A percentile compares a stretch with the other conserved stretches of the same genome.
Evolutionary conservation across 2,329 filamentous ascomycete genomes (phyloP).

Genomic region (Trichoderma semiorbis): DNA sequence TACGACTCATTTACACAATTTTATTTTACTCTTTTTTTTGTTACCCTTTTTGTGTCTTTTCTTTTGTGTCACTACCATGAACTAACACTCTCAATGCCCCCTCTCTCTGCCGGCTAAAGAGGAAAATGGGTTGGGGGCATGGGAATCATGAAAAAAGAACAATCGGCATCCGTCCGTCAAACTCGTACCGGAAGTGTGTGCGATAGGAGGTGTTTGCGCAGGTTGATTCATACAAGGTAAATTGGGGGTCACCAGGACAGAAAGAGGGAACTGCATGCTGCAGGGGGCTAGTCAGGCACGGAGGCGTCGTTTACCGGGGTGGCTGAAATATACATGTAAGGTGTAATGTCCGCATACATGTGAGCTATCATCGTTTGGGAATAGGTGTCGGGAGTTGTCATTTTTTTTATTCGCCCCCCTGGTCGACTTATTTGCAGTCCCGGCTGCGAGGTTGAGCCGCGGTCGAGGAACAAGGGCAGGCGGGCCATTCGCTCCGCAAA

Average conservation of each 20-base stretch:
- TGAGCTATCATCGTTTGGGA: slow-evolving; percentile 10
- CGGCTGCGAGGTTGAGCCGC: background rate
- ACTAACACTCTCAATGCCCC: background rate
- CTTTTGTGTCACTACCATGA: background rate
- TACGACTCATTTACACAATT: slow-evolving; percentile 1
- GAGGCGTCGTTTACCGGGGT: background rate
- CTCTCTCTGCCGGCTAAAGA: slow-evolving; percentile 6
- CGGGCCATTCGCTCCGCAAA: background rate
- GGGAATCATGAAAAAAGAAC: background rate
- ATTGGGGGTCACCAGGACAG: background rate
- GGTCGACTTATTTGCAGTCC: background rate
- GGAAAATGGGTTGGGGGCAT: background rate
- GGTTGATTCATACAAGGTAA: background rate
- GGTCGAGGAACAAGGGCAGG: background rate
- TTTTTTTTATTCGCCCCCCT: background rate
- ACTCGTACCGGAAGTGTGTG: background rate
- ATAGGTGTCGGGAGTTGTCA: slow-evolving; percentile 14
- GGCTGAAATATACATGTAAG: background rate
- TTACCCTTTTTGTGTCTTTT: background rate
- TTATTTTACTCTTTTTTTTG: background rate
- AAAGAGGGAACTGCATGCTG: slow-evolving; percentile 1
- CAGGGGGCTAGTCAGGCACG: slow-evolving; percentile 6
- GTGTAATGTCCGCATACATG: slow-evolving; percentile 11
- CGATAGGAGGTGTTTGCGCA: background rate
- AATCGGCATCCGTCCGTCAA: background rate